Base-by-base conservation (phyloP, 805 yeast genomes). In the Yarrowia sp. region DNA sequence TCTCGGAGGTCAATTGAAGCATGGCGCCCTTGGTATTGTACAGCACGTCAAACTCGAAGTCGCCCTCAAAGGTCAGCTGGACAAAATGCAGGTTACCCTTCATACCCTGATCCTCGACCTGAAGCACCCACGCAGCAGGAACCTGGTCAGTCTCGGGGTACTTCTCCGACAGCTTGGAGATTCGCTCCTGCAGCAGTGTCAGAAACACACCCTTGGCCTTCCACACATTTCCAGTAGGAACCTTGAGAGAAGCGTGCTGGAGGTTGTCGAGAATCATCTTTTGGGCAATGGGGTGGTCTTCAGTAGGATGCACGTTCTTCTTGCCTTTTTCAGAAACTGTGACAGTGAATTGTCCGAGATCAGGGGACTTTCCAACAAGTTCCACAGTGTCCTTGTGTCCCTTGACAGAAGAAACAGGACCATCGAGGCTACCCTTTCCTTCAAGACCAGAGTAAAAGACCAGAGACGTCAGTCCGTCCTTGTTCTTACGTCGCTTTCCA, bases 371-470 rank as follows among this genome's bases (percentile, higher is more conserved):
- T 2, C 93, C 93, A 22, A 72, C 68, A 39, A 87, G 74, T 4
- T 67, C 72, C 1, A 83, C 73, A 43, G 78, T 76, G 18, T 47
- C 32, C 41, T 31, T 31, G 22, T 55, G 8, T 6, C 68, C 69
- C 11, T 69, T 72, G 35, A 70, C 61, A 18, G 74, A 77, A 22
- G 43, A 2, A 13, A 17, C 4, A 18, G 55, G 58, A 9, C 58
- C 58, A 58, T 69, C 69, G 67, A 68, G 78, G 72, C 68, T 66
- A 31, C 77, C 78, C 5, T 80, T 83, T 38, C 87, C 87, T 74
- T 91, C 96, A 51, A 92, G 78, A 0, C 89, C 95, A 18, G 90
- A 80, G 74, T 92, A 93, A 76, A 90, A 85, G 5, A 92, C 85
- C 60, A 93, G 75, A 0, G 96, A 84, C 2, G 88, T 84, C 31